Percentiles rank a stretch among this genome's conserved stretches.
These are phyloP conservation scores for Didymella arachidicola DNA, from an alignment of 2,329 filamentous ascomycete genomes.

Conservation along the genomic window DNA sequence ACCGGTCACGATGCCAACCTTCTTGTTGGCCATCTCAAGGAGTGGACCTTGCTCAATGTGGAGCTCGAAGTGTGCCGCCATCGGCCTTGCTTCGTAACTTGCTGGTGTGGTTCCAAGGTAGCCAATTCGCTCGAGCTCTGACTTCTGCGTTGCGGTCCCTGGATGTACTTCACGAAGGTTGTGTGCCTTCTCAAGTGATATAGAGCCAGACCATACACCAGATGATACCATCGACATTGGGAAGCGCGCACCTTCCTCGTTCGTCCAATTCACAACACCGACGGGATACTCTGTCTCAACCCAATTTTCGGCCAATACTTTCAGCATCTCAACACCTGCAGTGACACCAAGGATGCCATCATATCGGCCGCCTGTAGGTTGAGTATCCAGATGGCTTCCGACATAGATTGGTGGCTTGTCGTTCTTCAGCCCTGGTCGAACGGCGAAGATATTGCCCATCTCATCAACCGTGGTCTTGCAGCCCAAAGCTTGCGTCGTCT, in stretches of 20 bases:
- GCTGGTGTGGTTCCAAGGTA: conserved; percentile 69
- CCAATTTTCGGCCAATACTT: conserved; percentile 70
- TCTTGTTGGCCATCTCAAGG: conserved; percentile 68
- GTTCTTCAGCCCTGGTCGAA: conserved; percentile 68
- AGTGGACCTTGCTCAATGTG: conserved; percentile 87
- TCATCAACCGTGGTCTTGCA: conserved; percentile 73
- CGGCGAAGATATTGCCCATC: conserved; percentile 83
- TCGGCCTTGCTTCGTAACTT: conserved; percentile 66
- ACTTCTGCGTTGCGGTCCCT: conserved; percentile 68
- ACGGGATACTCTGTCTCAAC: conserved; percentile 75
- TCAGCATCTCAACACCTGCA: conserved; percentile 76
- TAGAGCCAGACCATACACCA: conserved; percentile 77
- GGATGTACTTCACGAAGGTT: conserved; percentile 68
- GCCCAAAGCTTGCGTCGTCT: conserved; percentile 67
- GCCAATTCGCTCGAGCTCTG: conserved; percentile 74
- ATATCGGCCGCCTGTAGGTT: conserved; percentile 70
- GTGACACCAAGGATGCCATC: conserved; percentile 80
- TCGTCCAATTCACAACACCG: conserved; percentile 81
- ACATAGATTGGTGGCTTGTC: conserved; percentile 69
- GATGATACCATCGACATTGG: conserved; percentile 77
- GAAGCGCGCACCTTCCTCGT: conserved; percentile 83
- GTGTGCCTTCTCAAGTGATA: conserved; percentile 68
- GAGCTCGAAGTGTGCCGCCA: conserved; percentile 81
- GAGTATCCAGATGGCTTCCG: conserved; percentile 69
- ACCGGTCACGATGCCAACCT: conserved; percentile 74